Evolutionary conservation across 495 filamentous ascomycete species (phyloP), one percentile per base, ranked within the genome.

Genomic region (Staphylotrichum longicolle): DNA sequence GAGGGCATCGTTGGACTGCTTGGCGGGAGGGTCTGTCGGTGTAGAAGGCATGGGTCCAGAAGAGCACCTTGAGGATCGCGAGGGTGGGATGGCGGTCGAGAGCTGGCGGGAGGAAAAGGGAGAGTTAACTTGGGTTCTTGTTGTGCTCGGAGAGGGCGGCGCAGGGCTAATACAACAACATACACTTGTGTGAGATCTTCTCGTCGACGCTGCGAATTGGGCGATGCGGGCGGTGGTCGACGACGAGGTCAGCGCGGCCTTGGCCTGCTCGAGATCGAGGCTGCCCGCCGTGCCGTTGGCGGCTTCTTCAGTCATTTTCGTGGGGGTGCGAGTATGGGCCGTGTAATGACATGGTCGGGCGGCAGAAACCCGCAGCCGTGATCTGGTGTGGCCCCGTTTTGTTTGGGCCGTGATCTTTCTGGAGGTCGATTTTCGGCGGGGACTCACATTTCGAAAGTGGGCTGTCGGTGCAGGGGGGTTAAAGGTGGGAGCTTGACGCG

Each of bases 21-120:
- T 82, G 82, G 46, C 94, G 86, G 11, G 95, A 98, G 44, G 81
- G 73, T 57, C 92, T 87, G 72, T 98, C 94, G 74, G 83, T 73
- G 77, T 97, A 98, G 70, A 89, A 86, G 57, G 91, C 83, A 71
- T 96, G 91, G 41, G 91, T 96, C 69, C 84, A 81, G 76, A 96
- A 90, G 41, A 98, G 80, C 30, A 92, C 74, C 11, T 81, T 81
- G 64, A 96, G 78, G 53, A 93, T 62, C 57, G 64, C 33, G 45
- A 74, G 63, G 34, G 70, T 69, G 10, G 10, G 65, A 62, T 6
- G 70, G 39, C 64, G 68, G 63, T 79, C 78, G 68, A 78, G 70
- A 58, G 70, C 78, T 81, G 60, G n/a, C 1, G 34, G 45, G n/a
- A 49, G 33, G 4, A 1, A 27, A 27, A 15, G 14, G 34, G 6